These are phyloP conservation scores for Furcasterigmium furcatum DNA, from an alignment of 2,329 filamentous ascomycete genomes.

Conservation along the genomic window DNA sequence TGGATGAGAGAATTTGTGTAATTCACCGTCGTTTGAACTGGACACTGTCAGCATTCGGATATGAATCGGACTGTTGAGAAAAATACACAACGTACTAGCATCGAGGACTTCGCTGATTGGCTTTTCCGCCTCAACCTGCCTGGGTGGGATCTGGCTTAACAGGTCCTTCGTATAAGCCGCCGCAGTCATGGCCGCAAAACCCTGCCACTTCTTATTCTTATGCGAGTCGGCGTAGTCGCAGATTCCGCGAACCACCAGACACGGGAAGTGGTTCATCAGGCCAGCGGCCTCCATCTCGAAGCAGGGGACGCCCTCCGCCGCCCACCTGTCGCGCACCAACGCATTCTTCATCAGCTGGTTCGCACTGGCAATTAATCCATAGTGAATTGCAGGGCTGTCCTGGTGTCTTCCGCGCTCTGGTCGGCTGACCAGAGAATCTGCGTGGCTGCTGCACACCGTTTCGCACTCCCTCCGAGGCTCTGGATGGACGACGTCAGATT, in stretches of 20 bases:
- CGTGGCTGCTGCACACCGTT: not conserved
- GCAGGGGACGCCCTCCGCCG: conserved; percentile 12
- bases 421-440: not conserved
- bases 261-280: conserved; percentile 22
- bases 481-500: not conserved
- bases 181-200: conserved; percentile 28
- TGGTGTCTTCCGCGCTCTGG: conserved; percentile 4
- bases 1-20: too few relatives aligned
- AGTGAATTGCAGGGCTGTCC: conserved; percentile 14
- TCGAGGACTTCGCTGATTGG: not conserved
- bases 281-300: conserved; percentile 29
- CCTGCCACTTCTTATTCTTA: conserved; percentile 32
- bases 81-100: too few relatives aligned
- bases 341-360: conserved; percentile 33
- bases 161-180: conserved; percentile 20
- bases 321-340: conserved; percentile 21
- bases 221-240: conserved; percentile 37
- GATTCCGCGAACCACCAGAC: conserved; percentile 32
- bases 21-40: too few relatives aligned
- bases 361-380: conserved; percentile 22
- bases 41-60: not conserved
- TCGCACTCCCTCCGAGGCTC: not conserved
- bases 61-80: too few relatives aligned
- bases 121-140: conserved; percentile 9
- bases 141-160: conserved; percentile 7